phyloP scores from a whole-genome alignment of 805 yeast species.

The Pichia occidentalis region DNA sequence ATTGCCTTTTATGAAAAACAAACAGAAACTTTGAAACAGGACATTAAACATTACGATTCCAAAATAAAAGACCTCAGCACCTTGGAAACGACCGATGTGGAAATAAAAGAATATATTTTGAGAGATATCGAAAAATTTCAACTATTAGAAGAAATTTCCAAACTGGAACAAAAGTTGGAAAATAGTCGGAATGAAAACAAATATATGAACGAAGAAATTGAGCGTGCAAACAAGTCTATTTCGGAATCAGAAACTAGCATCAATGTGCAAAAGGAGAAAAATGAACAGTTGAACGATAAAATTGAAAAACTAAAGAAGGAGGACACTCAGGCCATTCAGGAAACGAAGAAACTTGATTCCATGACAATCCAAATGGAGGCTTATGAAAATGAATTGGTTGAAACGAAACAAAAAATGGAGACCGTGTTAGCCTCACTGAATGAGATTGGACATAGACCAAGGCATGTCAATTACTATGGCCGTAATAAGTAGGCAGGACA shows the following conservation, averaged over 20 bases:
- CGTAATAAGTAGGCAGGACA: constrained; percentile 6
- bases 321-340: constrained; percentile 3
- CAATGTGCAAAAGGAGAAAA: constrained; percentile 10
- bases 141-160: constrained; percentile 40
- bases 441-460: constrained; percentile 18
- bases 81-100: constrained; percentile 10
- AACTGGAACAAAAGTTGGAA: constrained; percentile 37
- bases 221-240: constrained; percentile 45
- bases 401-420: constrained; percentile 13
- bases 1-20: constrained; percentile 23
- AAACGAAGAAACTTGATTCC: not conserved
- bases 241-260: constrained; percentile 36
- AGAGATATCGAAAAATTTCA: constrained; percentile 39
- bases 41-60: constrained; percentile 8
- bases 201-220: constrained; percentile 57
- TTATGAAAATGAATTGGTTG: not conserved
- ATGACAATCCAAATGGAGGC: not conserved
- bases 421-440: constrained; percentile 26
- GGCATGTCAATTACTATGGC: constrained; percentile 11
- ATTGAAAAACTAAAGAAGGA: constrained; percentile 13
- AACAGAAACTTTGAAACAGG: constrained; percentile 12
- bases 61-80: not conserved
- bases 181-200: constrained; percentile 51
- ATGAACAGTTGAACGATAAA: constrained; percentile 10
- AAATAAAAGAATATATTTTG: constrained; percentile 23